Base-by-base conservation (phyloP, 768 basidiomycete genomes). In the Psilocybe cubensis region DNA sequence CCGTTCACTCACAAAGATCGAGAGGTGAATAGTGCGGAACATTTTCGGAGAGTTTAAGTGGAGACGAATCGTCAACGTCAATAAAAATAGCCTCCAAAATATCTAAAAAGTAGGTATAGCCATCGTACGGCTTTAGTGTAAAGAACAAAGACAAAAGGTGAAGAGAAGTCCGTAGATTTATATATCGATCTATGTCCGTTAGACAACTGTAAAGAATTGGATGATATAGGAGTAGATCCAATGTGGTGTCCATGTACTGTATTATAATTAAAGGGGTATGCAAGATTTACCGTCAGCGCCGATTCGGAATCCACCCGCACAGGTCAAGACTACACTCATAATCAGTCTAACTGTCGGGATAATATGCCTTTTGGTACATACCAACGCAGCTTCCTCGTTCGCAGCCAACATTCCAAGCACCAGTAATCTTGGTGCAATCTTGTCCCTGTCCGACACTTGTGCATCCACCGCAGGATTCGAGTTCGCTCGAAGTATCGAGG, bases 401-500 rank as follows among this genome's bases (percentile, higher is more conserved):
- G 70, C 91, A 94, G n/a, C 81, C 83, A 64, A 91, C 88, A 66
- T 85, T 85, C 81, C 84, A 83, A 18, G 81, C 85, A 45, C 85
- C 83, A 43, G 72, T 59, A 62, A 93, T 91, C 43, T 79, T 72
- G 17, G 85, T 85, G 71, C 91, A 94, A 70, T 94, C 88, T 68
- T 84, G 74, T 23, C 91, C 91, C 41, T 73, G 66, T 18, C 84
- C 84, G n/a, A 81, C 70, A 17, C 82, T 78, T 2, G 82, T 71
- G 67, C 91, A 93, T 25, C 92, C 91, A 60, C 91, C 91, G 71
- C 91, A 93, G 12, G 86, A 85, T 57, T 84, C 78, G 44, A 92
- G 79, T 57, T 92, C 89, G 42, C 73, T 74, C 17, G 71, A 62
- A 27, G 80, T 80, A 71, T 93, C 88, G 50, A 92, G 64, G 66